Conservation (phyloP, 495 filamentous ascomycete genomes). For the Physcia stellaris region DNA sequence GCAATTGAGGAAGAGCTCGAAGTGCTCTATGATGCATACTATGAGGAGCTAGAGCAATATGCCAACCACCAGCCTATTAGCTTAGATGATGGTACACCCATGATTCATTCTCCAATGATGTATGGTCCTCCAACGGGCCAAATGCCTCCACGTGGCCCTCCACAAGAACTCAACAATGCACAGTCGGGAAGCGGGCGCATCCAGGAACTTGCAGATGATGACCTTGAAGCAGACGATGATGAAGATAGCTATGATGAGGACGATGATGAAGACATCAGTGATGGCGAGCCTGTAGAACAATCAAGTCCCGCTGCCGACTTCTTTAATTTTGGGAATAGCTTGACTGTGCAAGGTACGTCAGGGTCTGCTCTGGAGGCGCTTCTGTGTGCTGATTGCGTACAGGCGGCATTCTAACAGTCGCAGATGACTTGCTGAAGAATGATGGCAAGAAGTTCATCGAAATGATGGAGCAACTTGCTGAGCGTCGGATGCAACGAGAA, state of each 20-base stretch:
- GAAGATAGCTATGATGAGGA: slow-evolving; percentile 39
- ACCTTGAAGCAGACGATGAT: slow-evolving; percentile 47
- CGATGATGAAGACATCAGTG: slow-evolving; percentile 35
- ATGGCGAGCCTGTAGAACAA: slow-evolving; percentile 37
- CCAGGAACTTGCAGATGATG: slow-evolving; percentile 54
- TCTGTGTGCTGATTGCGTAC: slow-evolving; percentile 31
- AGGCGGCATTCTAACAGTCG: slow-evolving; percentile 98
- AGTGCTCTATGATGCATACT: slow-evolving; percentile 98
- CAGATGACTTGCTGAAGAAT: slow-evolving; percentile 96
- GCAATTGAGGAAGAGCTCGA: slow-evolving; percentile 98
- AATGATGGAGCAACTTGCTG: slow-evolving; percentile 99
- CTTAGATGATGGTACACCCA: slow-evolving; percentile 38
- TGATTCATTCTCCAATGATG: slow-evolving; percentile 49
- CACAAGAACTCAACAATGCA: slow-evolving; percentile 10
- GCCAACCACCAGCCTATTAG: slow-evolving; percentile 73
- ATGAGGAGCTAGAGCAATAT: slow-evolving; percentile 94
- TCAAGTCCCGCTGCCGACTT: slow-evolving; percentile 55
- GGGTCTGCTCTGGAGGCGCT: slow-evolving; percentile 5
- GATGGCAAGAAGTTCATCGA: slow-evolving; percentile 99
- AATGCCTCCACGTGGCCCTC: slow-evolving; percentile 33
- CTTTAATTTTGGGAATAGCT: slow-evolving; percentile 92
- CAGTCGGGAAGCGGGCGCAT: slow-evolving; percentile 31
- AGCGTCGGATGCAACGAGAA: slow-evolving; percentile 92
- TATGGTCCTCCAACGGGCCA: slow-evolving; percentile 40
- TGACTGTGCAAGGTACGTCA: slow-evolving; percentile 84